Conservation (phyloP, 1,139 yeast species). For the Kurtzmaniella quercitrusa region DNA sequence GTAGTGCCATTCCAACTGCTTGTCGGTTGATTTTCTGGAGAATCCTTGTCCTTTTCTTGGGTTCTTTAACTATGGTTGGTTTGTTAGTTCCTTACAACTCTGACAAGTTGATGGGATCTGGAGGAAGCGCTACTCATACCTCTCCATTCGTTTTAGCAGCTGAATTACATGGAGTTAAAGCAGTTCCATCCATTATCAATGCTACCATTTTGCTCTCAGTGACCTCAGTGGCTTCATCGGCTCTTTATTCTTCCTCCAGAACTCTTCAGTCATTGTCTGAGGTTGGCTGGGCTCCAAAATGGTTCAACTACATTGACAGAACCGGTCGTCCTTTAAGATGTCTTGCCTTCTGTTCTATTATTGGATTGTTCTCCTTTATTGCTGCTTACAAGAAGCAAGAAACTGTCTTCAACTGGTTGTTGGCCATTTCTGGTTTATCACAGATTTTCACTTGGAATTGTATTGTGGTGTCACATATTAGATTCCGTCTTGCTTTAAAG, state of each 20-base stretch:
- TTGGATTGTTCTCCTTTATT: constrained; percentile 21
- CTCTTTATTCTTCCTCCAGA: constrained; percentile 32
- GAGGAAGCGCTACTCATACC: constrained; percentile 24
- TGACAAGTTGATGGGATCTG: constrained; percentile 26
- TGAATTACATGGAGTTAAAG: constrained; percentile 24
- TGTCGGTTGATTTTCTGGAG: constrained; percentile 32
- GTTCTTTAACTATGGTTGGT: constrained; percentile 30
- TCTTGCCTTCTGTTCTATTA: constrained; percentile 19
- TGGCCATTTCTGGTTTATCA: constrained; percentile 39
- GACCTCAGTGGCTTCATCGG: constrained; percentile 32
- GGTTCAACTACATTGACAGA: constrained; percentile 26
- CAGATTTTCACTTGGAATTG: constrained; percentile 37
- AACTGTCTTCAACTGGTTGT: constrained; percentile 37
- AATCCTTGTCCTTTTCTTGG: constrained; percentile 27
- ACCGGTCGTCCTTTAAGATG: constrained; percentile 30
- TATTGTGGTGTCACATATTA: constrained; percentile 26
- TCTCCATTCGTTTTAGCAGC: constrained; percentile 35
- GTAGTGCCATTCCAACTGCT: constrained; percentile 30
- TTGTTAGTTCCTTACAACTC: constrained; percentile 31
- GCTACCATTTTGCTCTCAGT: constrained; percentile 30
- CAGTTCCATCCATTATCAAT: constrained; percentile 31
- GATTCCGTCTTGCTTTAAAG: constrained; percentile 28
- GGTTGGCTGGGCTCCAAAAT: constrained; percentile 29
- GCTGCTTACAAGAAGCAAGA: constrained; percentile 29
- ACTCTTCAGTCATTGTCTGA: constrained; percentile 30